These are phyloP conservation scores for Pseudodiploospora longispora DNA, from an alignment of 2,329 filamentous ascomycete species.

Conservation along the genomic window DNA sequence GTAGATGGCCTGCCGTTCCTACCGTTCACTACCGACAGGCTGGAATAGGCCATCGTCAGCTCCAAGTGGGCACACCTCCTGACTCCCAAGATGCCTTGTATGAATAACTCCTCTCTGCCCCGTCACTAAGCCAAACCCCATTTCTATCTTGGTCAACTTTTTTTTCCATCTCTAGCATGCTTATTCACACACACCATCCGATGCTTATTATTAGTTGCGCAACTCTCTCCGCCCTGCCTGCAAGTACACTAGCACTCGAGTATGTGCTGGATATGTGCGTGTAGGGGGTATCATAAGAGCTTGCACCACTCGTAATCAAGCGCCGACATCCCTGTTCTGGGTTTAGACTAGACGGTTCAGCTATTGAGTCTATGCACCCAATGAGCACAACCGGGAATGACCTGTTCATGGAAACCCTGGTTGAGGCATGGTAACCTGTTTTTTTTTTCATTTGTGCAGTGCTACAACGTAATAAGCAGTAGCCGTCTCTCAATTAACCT, in stretches of 20 bases:
- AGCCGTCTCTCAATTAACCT: too few species aligned
- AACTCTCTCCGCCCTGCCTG: too few species aligned
- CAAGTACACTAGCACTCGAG: too few species aligned
- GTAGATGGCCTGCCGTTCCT: too few species aligned
- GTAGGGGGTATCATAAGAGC: too few species aligned
- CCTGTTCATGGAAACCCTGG: constrained; percentile 12
- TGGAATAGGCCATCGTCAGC: constrained; percentile 12
- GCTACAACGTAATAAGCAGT: too few species aligned
- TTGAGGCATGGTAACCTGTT: too few species aligned
- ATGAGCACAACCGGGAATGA: constrained; percentile 16
- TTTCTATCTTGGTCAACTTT: constrained; percentile 1
- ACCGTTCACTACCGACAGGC: constrained; percentile 7
- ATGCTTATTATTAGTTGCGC: too few species aligned
- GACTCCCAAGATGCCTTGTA: background rate
- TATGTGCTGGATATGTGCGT: too few species aligned
- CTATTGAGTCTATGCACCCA: constrained; percentile 13
- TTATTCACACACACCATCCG: too few species aligned
- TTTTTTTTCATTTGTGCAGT: too few species aligned
- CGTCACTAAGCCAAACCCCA: background rate
- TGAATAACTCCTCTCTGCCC: background rate
- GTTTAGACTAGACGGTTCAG: constrained; percentile 13
- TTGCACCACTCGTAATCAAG: too few species aligned
- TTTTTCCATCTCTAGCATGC: background rate
- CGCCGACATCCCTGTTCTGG: constrained; percentile 11
- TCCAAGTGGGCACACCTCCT: background rate